Percentiles rank a stretch among this genome's conserved stretches.
Conservation (phyloP, 2,329 filamentous ascomycete species). For the Alternaria triticina region DNA sequence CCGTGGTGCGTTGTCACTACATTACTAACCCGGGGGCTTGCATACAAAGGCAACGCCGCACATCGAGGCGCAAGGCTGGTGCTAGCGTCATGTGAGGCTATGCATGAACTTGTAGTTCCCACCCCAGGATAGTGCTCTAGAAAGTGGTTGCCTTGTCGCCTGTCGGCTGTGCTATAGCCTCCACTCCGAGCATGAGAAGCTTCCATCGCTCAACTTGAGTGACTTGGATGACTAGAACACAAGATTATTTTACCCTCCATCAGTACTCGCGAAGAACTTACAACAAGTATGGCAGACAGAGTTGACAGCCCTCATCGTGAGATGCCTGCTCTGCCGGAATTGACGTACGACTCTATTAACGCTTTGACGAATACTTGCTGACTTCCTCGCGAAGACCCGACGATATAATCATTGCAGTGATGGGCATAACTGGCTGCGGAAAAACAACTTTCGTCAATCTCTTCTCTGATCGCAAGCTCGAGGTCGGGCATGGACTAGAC, state of each 20-base stretch:
- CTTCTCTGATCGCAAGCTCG: conserved; percentile 13
- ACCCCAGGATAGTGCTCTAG: not conserved
- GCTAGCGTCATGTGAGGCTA: not conserved
- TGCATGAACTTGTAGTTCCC: not conserved
- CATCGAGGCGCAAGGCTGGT: not conserved
- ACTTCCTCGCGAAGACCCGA: not conserved
- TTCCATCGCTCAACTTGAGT: not conserved
- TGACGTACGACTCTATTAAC: not conserved
- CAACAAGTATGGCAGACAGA: not conserved
- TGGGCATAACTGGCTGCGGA: conserved; percentile 52
- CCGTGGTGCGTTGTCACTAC: not conserved
- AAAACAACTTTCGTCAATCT: conserved; percentile 49
- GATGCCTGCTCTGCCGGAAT: not conserved
- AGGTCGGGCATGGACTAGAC: conserved; percentile 11
- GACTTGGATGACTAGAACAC: not conserved
- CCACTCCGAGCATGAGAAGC: not conserved
- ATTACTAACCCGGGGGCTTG: not conserved
- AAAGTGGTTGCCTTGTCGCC: not conserved
- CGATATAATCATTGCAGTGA: conserved; percentile 44
- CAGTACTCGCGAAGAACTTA: not conserved
- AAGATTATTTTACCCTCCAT: not conserved
- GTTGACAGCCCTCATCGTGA: conserved; percentile 2
- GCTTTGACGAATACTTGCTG: not conserved
- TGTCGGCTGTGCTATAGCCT: not conserved
- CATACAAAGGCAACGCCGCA: not conserved